Conservation (phyloP, 805 yeast genomes). For the Torulaspora indica region DNA sequence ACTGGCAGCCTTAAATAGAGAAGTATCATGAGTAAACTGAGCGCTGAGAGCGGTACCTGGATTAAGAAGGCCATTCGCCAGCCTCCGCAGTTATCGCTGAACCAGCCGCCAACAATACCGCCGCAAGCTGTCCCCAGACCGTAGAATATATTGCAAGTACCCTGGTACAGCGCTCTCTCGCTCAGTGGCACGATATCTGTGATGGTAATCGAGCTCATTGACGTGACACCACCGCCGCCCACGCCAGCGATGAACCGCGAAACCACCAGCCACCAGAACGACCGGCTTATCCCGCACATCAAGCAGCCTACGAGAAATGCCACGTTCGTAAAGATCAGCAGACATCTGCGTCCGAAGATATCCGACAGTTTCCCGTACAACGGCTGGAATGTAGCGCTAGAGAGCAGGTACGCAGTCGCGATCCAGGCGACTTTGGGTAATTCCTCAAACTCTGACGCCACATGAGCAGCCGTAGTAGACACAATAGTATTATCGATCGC, state of each 20-base stretch:
- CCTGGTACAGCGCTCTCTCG: constrained; percentile 78
- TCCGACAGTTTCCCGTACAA: constrained; percentile 66
- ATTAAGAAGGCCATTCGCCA: constrained; percentile 62
- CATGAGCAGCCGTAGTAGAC: constrained; percentile 57
- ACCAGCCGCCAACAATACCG: constrained; percentile 59
- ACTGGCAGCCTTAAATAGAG: constrained; percentile 35
- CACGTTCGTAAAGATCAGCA: constrained; percentile 47
- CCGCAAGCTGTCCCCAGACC: constrained; percentile 76
- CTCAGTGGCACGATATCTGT: constrained; percentile 75
- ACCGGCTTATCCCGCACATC: constrained; percentile 49
- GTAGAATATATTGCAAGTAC: constrained; percentile 68
- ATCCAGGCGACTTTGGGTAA: constrained; percentile 65
- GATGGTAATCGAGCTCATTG: constrained; percentile 67
- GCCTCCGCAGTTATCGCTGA: constrained; percentile 46
- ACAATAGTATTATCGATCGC: constrained; percentile 67
- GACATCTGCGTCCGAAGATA: constrained; percentile 61
- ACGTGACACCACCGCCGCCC: constrained; percentile 85
- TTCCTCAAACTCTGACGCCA: constrained; percentile 65
- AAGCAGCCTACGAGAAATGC: constrained; percentile 56
- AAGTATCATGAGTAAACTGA: constrained; percentile 45
- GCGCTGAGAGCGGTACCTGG: constrained; percentile 49
- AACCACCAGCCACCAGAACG: constrained; percentile 45
- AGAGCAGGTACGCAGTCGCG: constrained; percentile 62
- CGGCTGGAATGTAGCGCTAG: constrained; percentile 72
- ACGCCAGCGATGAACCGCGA: constrained; percentile 73